Percentiles rank a stretch among this genome's conserved stretches.
phyloP scores from a whole-genome alignment of 164 flowering plant genomes.

The Chimonanthus salicifolius region DNA sequence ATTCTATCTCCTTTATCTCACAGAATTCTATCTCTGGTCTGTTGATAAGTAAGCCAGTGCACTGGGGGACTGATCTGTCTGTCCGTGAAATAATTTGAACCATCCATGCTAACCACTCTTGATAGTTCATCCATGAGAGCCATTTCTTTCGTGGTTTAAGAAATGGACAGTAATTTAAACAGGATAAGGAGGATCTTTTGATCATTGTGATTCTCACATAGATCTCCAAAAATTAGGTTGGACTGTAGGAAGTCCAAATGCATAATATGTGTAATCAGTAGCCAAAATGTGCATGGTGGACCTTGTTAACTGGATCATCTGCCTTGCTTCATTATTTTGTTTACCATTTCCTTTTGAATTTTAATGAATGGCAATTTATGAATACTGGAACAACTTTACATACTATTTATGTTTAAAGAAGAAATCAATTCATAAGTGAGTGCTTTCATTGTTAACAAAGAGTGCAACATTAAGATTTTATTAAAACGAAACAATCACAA shows the following conservation, averaged over 20 bases:
- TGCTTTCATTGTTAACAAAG: too few species aligned
- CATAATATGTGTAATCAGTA: too few species aligned
- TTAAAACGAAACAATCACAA: too few species aligned
- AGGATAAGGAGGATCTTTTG: not conserved
- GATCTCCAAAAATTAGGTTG: not conserved
- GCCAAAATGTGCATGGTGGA: not conserved
- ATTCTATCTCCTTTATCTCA: constrained; percentile 1
- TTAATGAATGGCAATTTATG: too few species aligned
- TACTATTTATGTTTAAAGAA: too few species aligned
- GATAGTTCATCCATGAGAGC: not conserved
- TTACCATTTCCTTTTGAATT: too few species aligned
- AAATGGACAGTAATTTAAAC: not conserved
- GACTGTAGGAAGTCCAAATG: not conserved
- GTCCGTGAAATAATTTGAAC: not conserved
- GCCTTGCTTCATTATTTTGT: too few species aligned
- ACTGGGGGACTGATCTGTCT: not conserved
- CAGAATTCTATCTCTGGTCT: not conserved
- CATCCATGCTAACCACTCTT: not conserved
- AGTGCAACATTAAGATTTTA: too few species aligned
- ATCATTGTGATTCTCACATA: not conserved
- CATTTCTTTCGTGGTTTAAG: not conserved
- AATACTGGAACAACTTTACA: too few species aligned
- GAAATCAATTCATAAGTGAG: too few species aligned
- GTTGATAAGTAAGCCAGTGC: not conserved
- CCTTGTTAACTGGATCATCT: not conserved